Percentiles rank a stretch among this genome's conserved stretches.
These are phyloP conservation scores for Omphalotus olearius DNA, from an alignment of 1,284 basidiomycete species.

Conservation along the genomic window DNA sequence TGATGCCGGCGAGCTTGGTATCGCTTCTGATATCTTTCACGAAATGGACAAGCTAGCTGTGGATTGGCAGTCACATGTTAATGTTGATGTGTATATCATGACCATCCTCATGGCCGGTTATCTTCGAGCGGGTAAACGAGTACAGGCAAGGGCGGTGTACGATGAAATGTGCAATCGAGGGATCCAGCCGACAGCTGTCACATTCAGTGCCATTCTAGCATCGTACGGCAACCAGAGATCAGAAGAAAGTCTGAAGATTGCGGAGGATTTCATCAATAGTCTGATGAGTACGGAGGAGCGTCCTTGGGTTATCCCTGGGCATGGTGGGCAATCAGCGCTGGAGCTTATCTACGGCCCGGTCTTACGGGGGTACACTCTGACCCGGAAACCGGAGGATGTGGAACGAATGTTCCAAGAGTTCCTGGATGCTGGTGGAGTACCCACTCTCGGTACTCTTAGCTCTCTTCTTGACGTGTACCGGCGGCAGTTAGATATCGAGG, in stretches of 20 bases:
- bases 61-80: constrained; percentile 32
- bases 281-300: constrained; percentile 36
- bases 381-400: constrained; percentile 47
- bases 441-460: constrained; percentile 60
- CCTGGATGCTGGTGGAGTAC: constrained; percentile 47
- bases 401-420: constrained; percentile 58
- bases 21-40: constrained; percentile 66
- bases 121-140: constrained; percentile 54
- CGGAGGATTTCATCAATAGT: constrained; percentile 57
- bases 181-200: constrained; percentile 68
- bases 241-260: constrained; percentile 47
- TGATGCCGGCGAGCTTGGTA: constrained; percentile 65
- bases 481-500: constrained; percentile 50
- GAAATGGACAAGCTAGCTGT: constrained; percentile 54
- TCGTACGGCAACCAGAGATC: constrained; percentile 51
- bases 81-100: constrained; percentile 59
- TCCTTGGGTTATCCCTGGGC: constrained; percentile 34
- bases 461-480: constrained; percentile 78
- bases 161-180: constrained; percentile 71
- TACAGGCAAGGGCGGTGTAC: constrained; percentile 65
- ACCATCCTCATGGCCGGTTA: constrained; percentile 87
- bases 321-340: constrained; percentile 38
- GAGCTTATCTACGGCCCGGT: constrained; percentile 64
- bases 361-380: constrained; percentile 51
- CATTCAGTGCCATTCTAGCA: constrained; percentile 68